Evolutionary conservation across 2,329 filamentous ascomycete species (phyloP), one percentile per base, ranked within the genome.

Genomic region (Stagonosporopsis tanaceti): DNA sequence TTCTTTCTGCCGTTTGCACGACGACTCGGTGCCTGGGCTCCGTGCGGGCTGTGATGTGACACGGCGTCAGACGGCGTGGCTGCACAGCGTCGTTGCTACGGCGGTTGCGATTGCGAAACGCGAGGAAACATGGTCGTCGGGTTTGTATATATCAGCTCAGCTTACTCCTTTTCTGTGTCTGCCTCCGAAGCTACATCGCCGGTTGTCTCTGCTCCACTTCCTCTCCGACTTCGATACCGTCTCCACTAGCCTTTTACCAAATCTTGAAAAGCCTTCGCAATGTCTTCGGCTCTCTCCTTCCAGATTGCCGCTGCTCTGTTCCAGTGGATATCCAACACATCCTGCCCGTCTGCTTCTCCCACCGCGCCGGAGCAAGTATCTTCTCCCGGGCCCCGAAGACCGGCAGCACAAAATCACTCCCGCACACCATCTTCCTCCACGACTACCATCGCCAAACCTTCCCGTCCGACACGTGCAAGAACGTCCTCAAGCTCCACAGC

Each of bases 281-380:
- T 59, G 57, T 46, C 57, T 6, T 51, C 50, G 2, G 41, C 57
- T 2, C 37, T 59, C 24, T 55, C 57, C 4, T 45, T 59, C 24
- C 46, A 59, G 11, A 55, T 59, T 35, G 57, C 57, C 1, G 25
- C 27, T 15, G 15, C 32, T 4, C 46, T 59, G 6, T 40, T 53
- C 7, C 50, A 54, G 22, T 59, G 50, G 45, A 44, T 59, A 25
- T 24, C 44, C 37, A 34, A 28, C 15, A 50, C 38, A 1, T 15
- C 55, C 9, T 22, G 20, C 8, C n/a, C 37, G 1, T 28, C 17
- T 7, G 5, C 32, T 7, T 24, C 37, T 8, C 9, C 37, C 5
- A 11, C 17, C 8, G 4, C 38, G 6, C 4, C 22, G 1, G n/a
- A 22, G 7, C 42, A 25, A n/a, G 17, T 22, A 20, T 27, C 24